Base-by-base conservation (phyloP, 108 stramenopile species). In the Bacterosira constricta region DNA sequence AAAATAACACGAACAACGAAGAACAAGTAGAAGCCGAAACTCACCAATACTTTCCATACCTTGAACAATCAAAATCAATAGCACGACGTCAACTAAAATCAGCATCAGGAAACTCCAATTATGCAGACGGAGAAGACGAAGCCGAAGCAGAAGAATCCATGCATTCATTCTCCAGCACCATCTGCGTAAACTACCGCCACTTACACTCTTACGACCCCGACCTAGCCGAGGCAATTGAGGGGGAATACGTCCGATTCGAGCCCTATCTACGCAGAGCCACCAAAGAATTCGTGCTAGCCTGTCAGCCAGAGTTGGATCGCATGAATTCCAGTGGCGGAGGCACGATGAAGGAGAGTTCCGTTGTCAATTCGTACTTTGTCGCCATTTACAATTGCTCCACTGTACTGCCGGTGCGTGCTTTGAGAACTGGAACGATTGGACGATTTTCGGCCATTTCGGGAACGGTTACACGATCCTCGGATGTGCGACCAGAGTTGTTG, bases 401-500 rank as follows among this genome's bases (percentile, higher is more conserved):
- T 0, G 57, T 87, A 1, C 47, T 85, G 29, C 82, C 89, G 20
- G 70, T 98, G 13, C 86, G 98, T 15, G 57, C 85, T 10, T 51
- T 98, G 46, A 73, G 86, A 30, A 96, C 89, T 0, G 91, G 87
- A 57, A 73, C 84, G 7, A 86, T 98, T 63, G 96, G 96, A 8
- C 58, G 80, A 6, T 79, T 98, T 27, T 57, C 83, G 18, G 68
- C 89, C 46, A 65, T 97, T 31, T 75, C 77, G 7, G 99, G 96
- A 27, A 98, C 98, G 0, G 96, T 99, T 17, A 99, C 99, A 15
- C 83, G 99, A 20, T 90, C 97, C 10, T 90, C 89, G 8, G 99
- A 99, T 35, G 98, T 99, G 27, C 83, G 98, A 8, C 99, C 99
- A n/a, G 99, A 99, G 86, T 86, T 99, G 3, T 63, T 99, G 31